Evolutionary conservation across 306 rosid genomes (phyloP).

Genomic region (barrel medic (Medicago truncatula)): DNA sequence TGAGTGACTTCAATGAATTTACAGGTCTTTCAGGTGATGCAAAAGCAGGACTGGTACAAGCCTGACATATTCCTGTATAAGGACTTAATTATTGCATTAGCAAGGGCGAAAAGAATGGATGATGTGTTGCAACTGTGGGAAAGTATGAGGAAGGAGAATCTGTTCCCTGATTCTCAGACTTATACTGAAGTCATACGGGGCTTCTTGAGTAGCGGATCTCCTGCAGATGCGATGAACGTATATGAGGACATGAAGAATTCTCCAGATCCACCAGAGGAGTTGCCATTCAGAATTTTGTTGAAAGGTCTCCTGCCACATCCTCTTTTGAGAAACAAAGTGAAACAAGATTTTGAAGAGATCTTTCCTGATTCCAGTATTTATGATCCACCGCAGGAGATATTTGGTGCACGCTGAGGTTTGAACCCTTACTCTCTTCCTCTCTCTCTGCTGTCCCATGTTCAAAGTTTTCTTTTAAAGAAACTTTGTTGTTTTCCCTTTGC

Average conservation of each 20-base stretch:
- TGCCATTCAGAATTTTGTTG: conserved; percentile 89
- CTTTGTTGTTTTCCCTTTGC: background rate
- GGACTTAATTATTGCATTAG: conserved; percentile 81
- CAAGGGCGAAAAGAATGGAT: conserved; percentile 78
- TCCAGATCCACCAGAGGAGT: conserved; percentile 93
- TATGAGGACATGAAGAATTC: conserved; percentile 95
- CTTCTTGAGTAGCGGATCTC: conserved; percentile 82
- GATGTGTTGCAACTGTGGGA: conserved; percentile 84
- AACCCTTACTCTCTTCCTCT: conserved; percentile 7
- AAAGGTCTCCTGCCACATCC: conserved; percentile 94
- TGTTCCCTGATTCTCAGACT: conserved; percentile 84
- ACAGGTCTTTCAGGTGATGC: conserved; percentile 76
- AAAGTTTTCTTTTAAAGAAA: background rate
- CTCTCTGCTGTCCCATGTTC: conserved; percentile 11
- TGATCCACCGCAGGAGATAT: conserved; percentile 94
- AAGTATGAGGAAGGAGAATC: conserved; percentile 68
- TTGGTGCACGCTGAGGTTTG: conserved; percentile 74
- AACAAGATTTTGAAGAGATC: conserved; percentile 96
- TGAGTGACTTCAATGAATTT: conserved; percentile 40
- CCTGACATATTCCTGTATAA: conserved; percentile 76
- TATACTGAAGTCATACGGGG: conserved; percentile 91
- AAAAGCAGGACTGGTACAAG: conserved; percentile 87
- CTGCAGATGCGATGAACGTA: conserved; percentile 91
- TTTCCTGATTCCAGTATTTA: conserved; percentile 84
- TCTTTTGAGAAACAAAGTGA: conserved; percentile 88